These are phyloP conservation scores for Eucalyptus pauciflora DNA, from an alignment of 345 rosid species.

Conservation along the genomic window DNA sequence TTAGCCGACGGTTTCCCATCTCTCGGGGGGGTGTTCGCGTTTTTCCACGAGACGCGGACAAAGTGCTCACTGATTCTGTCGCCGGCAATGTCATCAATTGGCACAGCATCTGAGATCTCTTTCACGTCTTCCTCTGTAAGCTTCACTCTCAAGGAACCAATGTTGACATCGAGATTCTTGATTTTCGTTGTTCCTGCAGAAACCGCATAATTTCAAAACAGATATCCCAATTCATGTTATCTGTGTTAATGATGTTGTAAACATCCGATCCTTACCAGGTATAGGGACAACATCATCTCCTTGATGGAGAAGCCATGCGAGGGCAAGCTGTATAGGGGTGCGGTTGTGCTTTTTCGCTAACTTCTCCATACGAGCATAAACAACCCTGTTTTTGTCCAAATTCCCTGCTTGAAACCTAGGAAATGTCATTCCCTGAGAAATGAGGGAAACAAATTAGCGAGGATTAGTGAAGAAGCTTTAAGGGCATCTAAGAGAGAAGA, in stretches of 20 bases:
- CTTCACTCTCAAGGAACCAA: slow-evolving; percentile 23
- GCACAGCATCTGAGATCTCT: slow-evolving; percentile 15
- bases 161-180: slow-evolving; percentile 24
- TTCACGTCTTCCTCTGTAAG: slow-evolving; percentile 17
- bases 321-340: slow-evolving; percentile 25
- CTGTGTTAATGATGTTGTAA: neutral
- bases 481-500: neutral
- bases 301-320: slow-evolving; percentile 29
- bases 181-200: neutral
- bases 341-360: slow-evolving; percentile 14
- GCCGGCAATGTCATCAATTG: slow-evolving; percentile 12
- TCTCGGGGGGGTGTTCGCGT: slow-evolving; percentile 13
- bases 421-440: neutral
- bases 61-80: neutral
- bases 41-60: neutral
- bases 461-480: neutral
- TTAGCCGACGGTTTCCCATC: neutral
- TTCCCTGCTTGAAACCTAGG: slow-evolving; percentile 21
- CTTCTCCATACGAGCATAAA: slow-evolving; percentile 8
- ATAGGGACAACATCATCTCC: slow-evolving; percentile 30
- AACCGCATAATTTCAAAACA: neutral
- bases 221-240: neutral
- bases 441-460: neutral
- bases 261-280: slow-evolving; percentile 12
- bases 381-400: slow-evolving; percentile 9